Conservation (phyloP, 371 early-diverging fungal species). For the Mortierella sp. region DNA sequence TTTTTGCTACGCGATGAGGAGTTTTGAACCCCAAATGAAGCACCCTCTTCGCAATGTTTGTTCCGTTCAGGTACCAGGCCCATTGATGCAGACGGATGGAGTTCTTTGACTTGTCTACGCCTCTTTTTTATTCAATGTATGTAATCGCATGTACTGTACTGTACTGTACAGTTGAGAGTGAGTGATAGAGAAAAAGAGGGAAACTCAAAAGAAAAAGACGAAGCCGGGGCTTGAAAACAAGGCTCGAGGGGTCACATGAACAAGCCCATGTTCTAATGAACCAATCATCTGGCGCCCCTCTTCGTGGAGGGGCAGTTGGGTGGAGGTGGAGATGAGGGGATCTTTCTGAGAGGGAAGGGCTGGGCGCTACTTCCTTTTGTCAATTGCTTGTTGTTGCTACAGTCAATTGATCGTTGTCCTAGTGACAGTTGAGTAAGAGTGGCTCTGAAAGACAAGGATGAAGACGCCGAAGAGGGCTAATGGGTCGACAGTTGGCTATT, state of each 20-base stretch:
- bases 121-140: neutral
- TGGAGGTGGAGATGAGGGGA: neutral
- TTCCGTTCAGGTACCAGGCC: neutral
- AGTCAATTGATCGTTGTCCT: too few species aligned
- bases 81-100: too few species aligned
- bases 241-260: constrained; percentile 5
- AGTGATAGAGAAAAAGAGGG: neutral
- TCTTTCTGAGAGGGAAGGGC: neutral
- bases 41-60: neutral
- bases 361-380: neutral
- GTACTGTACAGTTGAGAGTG: too few species aligned
- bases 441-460: neutral
- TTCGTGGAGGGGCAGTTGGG: neutral
- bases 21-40: constrained; percentile 5
- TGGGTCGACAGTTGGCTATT: too few species aligned
- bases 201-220: constrained; percentile 1
- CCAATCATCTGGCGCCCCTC: constrained; percentile 7
- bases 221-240: constrained; percentile 9
- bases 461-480: neutral
- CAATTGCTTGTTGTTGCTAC: neutral
- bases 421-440: too few species aligned
- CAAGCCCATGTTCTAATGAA: neutral
- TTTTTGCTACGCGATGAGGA: neutral
- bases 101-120: neutral
- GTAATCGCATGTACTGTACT: neutral